A percentile compares a stretch with the other conserved stretches of the same genome.
phyloP scores from a whole-genome alignment of 768 basidiomycete species.

The Vishniacozyma victoriae region DNA sequence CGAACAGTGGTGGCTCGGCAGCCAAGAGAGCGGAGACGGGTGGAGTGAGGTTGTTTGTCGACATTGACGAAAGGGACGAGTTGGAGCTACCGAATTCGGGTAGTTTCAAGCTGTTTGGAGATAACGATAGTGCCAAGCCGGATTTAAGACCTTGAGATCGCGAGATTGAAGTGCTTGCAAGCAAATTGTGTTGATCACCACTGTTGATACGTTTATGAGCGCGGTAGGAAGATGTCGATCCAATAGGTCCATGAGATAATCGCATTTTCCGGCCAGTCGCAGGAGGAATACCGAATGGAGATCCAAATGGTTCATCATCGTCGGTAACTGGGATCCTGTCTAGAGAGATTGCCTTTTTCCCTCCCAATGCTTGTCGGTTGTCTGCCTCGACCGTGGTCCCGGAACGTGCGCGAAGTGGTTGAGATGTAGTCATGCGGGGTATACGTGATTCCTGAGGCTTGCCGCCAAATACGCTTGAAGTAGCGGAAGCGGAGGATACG shows the following conservation, averaged over 20 bases:
- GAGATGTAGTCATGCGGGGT: constrained; percentile 26
- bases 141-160: constrained; percentile 42
- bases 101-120: constrained; percentile 23
- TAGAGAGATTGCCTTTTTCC: constrained; percentile 33
- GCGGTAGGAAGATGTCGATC: constrained; percentile 1
- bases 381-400: constrained; percentile 21
- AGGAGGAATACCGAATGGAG: constrained; percentile 1
- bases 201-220: constrained; percentile 31
- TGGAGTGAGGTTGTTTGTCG: constrained; percentile 29
- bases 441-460: constrained; percentile 18
- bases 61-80: constrained; percentile 36
- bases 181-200: constrained; percentile 15
- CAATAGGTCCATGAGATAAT: constrained; percentile 7
- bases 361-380: constrained; percentile 8
- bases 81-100: constrained; percentile 35
- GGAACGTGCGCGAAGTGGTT: constrained; percentile 27
- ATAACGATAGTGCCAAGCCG: constrained; percentile 25
- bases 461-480: constrained; percentile 8
- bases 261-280: constrained; percentile 14
- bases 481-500: constrained; percentile 28
- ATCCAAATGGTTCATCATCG: constrained; percentile 33
- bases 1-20: constrained; percentile 41
- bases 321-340: constrained; percentile 19
- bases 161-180: constrained; percentile 25
- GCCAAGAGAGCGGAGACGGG: constrained; percentile 35